These are phyloP conservation scores for Rhododendron kiyosumense DNA, from an alignment of 148 eudicot genomes.

Conservation along the genomic window DNA sequence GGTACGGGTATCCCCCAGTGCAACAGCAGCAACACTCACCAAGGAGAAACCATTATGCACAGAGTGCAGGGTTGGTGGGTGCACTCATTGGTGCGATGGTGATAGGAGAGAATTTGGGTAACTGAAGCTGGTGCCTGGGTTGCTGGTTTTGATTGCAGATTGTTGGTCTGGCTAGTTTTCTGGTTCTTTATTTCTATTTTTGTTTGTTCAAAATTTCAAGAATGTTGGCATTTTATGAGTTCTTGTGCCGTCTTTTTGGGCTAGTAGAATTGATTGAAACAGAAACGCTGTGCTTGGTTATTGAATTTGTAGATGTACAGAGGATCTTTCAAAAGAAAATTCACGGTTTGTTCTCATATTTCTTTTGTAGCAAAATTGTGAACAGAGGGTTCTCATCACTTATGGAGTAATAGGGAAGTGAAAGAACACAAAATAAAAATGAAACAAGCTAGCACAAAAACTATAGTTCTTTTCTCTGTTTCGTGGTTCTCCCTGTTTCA, in stretches of 20 bases:
- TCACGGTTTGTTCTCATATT: neutral
- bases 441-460: too few species aligned
- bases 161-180: neutral
- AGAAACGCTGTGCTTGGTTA: neutral
- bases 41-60: conserved; percentile 26
- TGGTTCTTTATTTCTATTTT: neutral
- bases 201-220: neutral
- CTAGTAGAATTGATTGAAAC: neutral
- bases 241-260: neutral
- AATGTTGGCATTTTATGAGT: neutral
- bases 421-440: too few species aligned
- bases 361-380: too few species aligned
- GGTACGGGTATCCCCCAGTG: conserved; percentile 11
- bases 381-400: too few species aligned
- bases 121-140: neutral
- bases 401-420: too few species aligned
- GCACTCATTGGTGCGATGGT: conserved; percentile 40
- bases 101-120: neutral
- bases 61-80: conserved; percentile 46
- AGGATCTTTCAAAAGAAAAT: neutral
- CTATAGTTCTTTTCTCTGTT: too few species aligned
- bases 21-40: conserved; percentile 17
- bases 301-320: neutral
- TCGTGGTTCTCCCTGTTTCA: too few species aligned
- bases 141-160: neutral